Evolutionary conservation across 257 asterid genomes (phyloP), one percentile per base, ranked within the genome.

Genomic region (Gynochthodes officinalis): DNA sequence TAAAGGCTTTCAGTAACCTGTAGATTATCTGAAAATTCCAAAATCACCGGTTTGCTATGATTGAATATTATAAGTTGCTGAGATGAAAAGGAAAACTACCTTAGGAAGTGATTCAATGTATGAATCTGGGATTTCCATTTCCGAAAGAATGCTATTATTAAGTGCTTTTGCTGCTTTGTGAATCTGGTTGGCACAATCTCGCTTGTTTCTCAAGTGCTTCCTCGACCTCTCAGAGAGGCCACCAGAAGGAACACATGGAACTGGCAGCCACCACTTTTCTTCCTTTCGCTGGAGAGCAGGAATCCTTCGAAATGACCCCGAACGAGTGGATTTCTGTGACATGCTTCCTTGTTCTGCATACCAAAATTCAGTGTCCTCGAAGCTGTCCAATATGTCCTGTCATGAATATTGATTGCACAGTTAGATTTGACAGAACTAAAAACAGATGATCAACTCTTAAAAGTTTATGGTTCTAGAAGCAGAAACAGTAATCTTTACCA

Each of bases 81-180:
- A n/a, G n/a, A n/a, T n/a, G n/a, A n/a, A n/a, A n/a, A n/a, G n/a
- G n/a, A n/a, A n/a, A n/a, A n/a, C n/a, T 75, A 95, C 99, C 98
- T 92, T 95, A 13, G 99, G 98, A 75, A 92, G 96, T 27, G 97
- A 82, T 27, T 85, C 81, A 80, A 84, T 74, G 85, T 88, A 90
- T 5, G 96, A 87, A 44, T 95, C 96, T 39, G 98, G 99, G 40
- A 90, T 82, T 46, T 84, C 88, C 95, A 95, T 90, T 52, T 95
- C 99, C 35, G 97, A 76, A 67, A 92, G 92, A 79, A 89, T 85
- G 62, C 82, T 74, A 40, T 80, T 83, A 78, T 95, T 95, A 67
- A 92, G 88, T 0, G 96, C 96, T 95, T 86, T 92, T 9, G 99
- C 92, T 23, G 99, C 99, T 80, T 90, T 92, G 81, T 87, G 96